Base-by-base conservation (phyloP, 169 alveolate genomes). In the Cryptosporidium canis region DNA sequence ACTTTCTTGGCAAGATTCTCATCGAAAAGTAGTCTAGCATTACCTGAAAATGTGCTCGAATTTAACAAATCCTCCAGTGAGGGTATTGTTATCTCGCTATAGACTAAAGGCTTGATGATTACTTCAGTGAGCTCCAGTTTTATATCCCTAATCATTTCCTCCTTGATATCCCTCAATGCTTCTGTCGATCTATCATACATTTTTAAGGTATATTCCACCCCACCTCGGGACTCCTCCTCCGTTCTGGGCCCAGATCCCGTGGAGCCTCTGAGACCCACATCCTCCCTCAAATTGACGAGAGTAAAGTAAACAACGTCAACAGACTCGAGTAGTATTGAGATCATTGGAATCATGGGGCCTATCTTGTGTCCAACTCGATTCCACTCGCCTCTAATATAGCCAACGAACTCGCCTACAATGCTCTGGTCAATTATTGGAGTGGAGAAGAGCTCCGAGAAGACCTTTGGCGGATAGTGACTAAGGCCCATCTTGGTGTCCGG, bases 1-100 rank as follows among this genome's bases (percentile, higher is more conserved):
- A 63, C 64, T 21, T 58, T 77, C 21, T 56, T 58, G 37, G 87
- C 56, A 35, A 77, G 64, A 39, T 77, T 31, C 16, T 35, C 72
- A 77, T 77, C 87, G 24, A 77, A 77, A 14, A 77, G 51, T 1
- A 77, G 44, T 61, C 58, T 61, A 24, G 87, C 87, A 58, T 39
- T 77, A 37, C 67, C 70, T 24, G 68, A 41, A 77, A 58, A 24
- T 31, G 71, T 39, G 16, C 58, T 61, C 33, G 72, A 77, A 41
- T 61, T 58, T 12, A 77, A 43, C 37, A 77, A 41, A 16, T 58
- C 64, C 21, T 77, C 63, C 43, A 77, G 55, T 21, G 70, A 41
- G 8, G 87, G 71, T 43, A 77, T 77, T 8, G 24, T 21, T 9
- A 77, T 55, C 55, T 77, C 87, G 27, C 64, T 63, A 44, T 56